phyloP scores from a whole-genome alignment of 768 basidiomycete genomes.

The Cyclocybe aegerita region DNA sequence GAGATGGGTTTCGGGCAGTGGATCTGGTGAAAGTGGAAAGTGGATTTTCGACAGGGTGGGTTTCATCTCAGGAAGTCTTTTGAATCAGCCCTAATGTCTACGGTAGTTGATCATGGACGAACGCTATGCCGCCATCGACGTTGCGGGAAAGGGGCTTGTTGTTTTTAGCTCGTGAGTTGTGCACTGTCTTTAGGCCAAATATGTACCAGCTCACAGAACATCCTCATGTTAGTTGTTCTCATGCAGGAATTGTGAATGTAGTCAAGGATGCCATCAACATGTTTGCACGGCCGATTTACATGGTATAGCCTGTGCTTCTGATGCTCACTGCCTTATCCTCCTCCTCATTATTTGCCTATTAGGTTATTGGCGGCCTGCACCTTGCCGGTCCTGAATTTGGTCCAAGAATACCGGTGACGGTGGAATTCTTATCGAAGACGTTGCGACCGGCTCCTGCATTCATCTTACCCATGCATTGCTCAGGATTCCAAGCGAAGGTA shows the following conservation, averaged over 20 bases:
- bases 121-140: slow-evolving; percentile 74
- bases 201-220: too few relatives aligned
- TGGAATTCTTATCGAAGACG: slow-evolving; percentile 64
- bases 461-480: slow-evolving; percentile 83
- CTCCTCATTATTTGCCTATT: neutral
- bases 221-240: slow-evolving; percentile 39
- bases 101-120: slow-evolving; percentile 83
- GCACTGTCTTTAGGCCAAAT: too few relatives aligned
- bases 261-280: slow-evolving; percentile 62
- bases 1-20: slow-evolving; percentile 50
- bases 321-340: neutral
- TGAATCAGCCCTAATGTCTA: neutral
- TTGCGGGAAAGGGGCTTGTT: slow-evolving; percentile 78
- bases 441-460: slow-evolving; percentile 66
- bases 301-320: slow-evolving; percentile 41
- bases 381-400: slow-evolving; percentile 71
- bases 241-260: slow-evolving; percentile 87
- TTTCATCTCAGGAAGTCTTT: neutral
- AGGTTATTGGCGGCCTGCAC: slow-evolving; percentile 84
- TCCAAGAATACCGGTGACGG: slow-evolving; percentile 64
- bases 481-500: slow-evolving; percentile 75
- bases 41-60: slow-evolving; percentile 60
- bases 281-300: slow-evolving; percentile 71
- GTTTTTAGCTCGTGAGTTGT: slow-evolving; percentile 78
- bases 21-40: slow-evolving; percentile 22